Percentiles rank a stretch among this genome's conserved stretches.
Conservation (phyloP, 2,329 filamentous ascomycete genomes). For the Trichoderma hamatum region DNA sequence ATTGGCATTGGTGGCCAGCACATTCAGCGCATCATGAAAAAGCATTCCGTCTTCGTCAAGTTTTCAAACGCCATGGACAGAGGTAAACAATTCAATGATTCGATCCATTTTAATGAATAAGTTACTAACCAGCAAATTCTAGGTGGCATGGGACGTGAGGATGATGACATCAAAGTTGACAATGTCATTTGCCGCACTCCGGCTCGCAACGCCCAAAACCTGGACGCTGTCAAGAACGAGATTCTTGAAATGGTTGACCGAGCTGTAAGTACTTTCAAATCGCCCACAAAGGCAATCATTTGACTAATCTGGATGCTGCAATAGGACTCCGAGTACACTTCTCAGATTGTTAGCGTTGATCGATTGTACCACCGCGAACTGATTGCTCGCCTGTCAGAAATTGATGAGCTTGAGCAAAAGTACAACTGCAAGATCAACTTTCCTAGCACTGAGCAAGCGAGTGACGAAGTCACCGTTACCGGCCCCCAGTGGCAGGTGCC, state of each 20-base stretch:
- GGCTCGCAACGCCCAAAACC: conserved; percentile 92
- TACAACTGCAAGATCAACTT: conserved; percentile 99
- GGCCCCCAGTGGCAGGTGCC: conserved; percentile 98
- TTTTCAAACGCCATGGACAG: conserved; percentile 99
- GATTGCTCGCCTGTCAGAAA: conserved; percentile 81
- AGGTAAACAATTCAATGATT: conserved; percentile 48
- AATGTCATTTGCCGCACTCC: conserved; percentile 98
- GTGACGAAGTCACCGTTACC: conserved; percentile 92
- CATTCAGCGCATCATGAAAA: conserved; percentile 99
- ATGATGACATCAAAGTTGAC: conserved; percentile 97
- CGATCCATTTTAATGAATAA: conserved; percentile 14
- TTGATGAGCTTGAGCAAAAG: conserved; percentile 96
- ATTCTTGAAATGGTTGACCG: conserved; percentile 99
- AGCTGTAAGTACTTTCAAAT: conserved; percentile 59
- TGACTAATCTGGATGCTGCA: conserved; percentile 23
- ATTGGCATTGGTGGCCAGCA: conserved; percentile 98
- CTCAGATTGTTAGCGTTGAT: conserved; percentile 90
- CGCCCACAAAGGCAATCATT: not conserved
- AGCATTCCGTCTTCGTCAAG: conserved; percentile 99
- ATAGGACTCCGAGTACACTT: conserved; percentile 93
- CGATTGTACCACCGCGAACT: conserved; percentile 94
- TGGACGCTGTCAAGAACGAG: conserved; percentile 97
- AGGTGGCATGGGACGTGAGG: conserved; percentile 80
- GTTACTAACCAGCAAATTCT: conserved; percentile 34
- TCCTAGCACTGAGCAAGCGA: conserved; percentile 95